Percentiles rank a stretch among this genome's conserved stretches.
phyloP scores from a whole-genome alignment of 2,329 filamentous ascomycete species.

The Diaporthe sp. region DNA sequence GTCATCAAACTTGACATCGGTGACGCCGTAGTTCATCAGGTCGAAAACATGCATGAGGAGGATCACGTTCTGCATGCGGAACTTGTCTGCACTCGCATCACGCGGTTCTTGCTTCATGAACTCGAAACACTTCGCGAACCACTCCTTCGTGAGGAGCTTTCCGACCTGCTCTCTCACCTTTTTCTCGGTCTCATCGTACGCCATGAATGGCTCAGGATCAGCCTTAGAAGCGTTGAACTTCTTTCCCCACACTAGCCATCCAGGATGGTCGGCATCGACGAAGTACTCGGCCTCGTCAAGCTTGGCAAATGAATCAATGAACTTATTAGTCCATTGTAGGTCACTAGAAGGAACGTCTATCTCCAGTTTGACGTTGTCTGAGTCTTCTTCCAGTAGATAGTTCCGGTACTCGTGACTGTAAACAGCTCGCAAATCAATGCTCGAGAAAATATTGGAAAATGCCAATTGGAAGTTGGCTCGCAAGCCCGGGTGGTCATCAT shows the following conservation, averaged over 20 bases:
- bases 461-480: slow-evolving; percentile 85
- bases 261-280: slow-evolving; percentile 91
- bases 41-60: slow-evolving; percentile 92
- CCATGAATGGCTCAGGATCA: slow-evolving; percentile 74
- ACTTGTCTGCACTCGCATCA: slow-evolving; percentile 84
- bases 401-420: slow-evolving; percentile 90
- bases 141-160: slow-evolving; percentile 81
- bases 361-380: slow-evolving; percentile 80
- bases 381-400: slow-evolving; percentile 85
- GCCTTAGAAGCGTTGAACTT: slow-evolving; percentile 84
- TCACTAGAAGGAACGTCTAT: slow-evolving; percentile 82
- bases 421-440: slow-evolving; percentile 86
- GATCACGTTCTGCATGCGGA: slow-evolving; percentile 89
- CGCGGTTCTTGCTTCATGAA: slow-evolving; percentile 97
- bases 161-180: slow-evolving; percentile 84
- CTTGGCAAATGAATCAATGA: slow-evolving; percentile 81
- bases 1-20: slow-evolving; percentile 85
- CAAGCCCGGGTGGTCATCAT: slow-evolving; percentile 90
- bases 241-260: slow-evolving; percentile 97
- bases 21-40: slow-evolving; percentile 84
- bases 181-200: slow-evolving; percentile 85
- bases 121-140: slow-evolving; percentile 89
- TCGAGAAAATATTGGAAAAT: slow-evolving; percentile 81
- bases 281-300: slow-evolving; percentile 82
- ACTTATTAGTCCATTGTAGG: slow-evolving; percentile 81